Evolutionary conservation across 129 eudicot genomes (phyloP).

Genomic region (Calendula officinalis): DNA sequence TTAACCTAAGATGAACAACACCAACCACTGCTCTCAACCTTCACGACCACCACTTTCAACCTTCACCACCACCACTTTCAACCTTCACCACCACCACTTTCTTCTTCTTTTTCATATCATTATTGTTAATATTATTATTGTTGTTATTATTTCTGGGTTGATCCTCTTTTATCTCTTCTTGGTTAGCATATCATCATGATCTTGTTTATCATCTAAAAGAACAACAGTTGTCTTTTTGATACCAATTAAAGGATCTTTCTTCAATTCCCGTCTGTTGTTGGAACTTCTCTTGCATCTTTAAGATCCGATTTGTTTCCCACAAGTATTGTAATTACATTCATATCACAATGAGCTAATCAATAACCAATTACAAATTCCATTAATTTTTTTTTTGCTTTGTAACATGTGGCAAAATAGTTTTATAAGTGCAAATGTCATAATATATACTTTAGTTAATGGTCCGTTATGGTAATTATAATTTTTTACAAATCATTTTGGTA

Average conservation of each 20-base stretch:
- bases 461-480: too few species aligned
- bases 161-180: constrained; percentile 32
- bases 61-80: too few species aligned
- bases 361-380: background rate
- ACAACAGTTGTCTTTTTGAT: constrained; percentile 58
- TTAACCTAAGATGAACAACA: constrained; percentile 65
- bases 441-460: too few species aligned
- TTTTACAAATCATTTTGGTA: too few species aligned
- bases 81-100: too few species aligned
- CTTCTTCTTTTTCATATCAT: too few species aligned
- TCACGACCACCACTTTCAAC: too few species aligned
- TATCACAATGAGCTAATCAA: constrained; percentile 79
- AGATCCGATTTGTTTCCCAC: constrained; percentile 89
- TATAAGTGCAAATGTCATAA: too few species aligned
- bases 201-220: constrained; percentile 50
- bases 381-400: too few species aligned
- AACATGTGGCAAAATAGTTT: too few species aligned
- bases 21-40: constrained; percentile 29
- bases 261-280: constrained; percentile 73
- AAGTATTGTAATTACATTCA: constrained; percentile 85
- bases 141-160: constrained; percentile 27
- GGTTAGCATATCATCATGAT: constrained; percentile 44
- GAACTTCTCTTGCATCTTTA: constrained; percentile 74
- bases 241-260: constrained; percentile 50
- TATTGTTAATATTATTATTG: too few species aligned